phyloP scores from a whole-genome alignment of 495 filamentous ascomycete species.

The Penicillium cinerascens region DNA sequence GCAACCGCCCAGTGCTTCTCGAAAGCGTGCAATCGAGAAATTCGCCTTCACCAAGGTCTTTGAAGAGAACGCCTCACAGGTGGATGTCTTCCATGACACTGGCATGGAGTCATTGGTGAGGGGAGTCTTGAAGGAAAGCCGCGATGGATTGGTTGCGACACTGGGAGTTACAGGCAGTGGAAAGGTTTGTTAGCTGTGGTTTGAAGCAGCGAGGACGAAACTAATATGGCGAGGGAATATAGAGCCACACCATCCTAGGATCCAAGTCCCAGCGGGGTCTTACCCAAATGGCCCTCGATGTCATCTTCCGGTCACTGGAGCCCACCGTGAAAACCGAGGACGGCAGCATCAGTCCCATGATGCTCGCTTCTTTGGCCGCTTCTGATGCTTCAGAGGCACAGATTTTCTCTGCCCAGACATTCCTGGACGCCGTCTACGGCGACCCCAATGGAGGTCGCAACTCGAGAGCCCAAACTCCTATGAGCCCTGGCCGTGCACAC shows the following conservation, averaged over 20 bases:
- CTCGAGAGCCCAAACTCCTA: slow-evolving; percentile 76
- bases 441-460: slow-evolving; percentile 57
- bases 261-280: slow-evolving; percentile 81
- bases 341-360: slow-evolving; percentile 51
- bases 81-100: slow-evolving; percentile 83
- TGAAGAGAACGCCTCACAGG: slow-evolving; percentile 75
- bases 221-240: slow-evolving; percentile 17
- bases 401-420: slow-evolving; percentile 70
- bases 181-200: slow-evolving; percentile 58
- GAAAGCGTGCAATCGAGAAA: slow-evolving; percentile 83
- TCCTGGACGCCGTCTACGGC: slow-evolving; percentile 75
- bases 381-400: slow-evolving; percentile 82
- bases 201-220: not conserved
- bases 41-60: slow-evolving; percentile 95
- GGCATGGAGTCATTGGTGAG: slow-evolving; percentile 72
- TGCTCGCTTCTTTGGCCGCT: slow-evolving; percentile 67
- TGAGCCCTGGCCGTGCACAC: slow-evolving; percentile 55
- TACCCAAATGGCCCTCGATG: slow-evolving; percentile 85
- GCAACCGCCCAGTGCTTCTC: slow-evolving; percentile 72
- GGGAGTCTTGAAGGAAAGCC: slow-evolving; percentile 72
- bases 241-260: slow-evolving; percentile 97
- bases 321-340: slow-evolving; percentile 60
- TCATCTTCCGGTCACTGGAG: slow-evolving; percentile 77
- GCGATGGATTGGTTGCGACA: slow-evolving; percentile 88
- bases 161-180: slow-evolving; percentile 93